Evolutionary conservation across 257 asterid genomes (phyloP).

Genomic region (Fraxinus anomala): DNA sequence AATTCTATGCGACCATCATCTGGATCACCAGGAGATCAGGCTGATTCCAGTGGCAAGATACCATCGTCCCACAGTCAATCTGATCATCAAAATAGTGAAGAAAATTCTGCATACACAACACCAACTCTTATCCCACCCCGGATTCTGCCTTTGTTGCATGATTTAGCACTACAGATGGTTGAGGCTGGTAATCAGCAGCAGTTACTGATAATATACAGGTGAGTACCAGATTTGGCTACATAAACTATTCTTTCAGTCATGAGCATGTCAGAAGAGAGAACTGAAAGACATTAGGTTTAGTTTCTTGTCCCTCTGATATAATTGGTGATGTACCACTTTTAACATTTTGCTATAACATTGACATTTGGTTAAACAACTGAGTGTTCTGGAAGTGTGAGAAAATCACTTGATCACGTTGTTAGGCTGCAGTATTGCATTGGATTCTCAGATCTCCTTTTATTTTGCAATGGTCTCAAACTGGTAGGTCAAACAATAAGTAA

Average conservation of each 20-base stretch:
- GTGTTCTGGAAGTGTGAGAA: neutral
- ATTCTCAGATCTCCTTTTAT: neutral
- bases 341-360: neutral
- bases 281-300: neutral
- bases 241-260: slow-evolving; percentile 11
- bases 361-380: neutral
- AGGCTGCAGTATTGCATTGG: neutral
- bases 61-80: slow-evolving; percentile 66
- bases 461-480: slow-evolving; percentile 15
- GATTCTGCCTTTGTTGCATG: slow-evolving; percentile 90
- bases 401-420: neutral
- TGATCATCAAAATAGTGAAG: slow-evolving; percentile 59
- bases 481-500: slow-evolving; percentile 14
- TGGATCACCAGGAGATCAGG: slow-evolving; percentile 73
- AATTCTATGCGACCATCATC: slow-evolving; percentile 93
- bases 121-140: slow-evolving; percentile 94
- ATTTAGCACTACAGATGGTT: slow-evolving; percentile 90
- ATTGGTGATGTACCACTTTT: neutral
- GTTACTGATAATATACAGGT: slow-evolving; percentile 87
- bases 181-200: slow-evolving; percentile 89
- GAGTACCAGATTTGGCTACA: slow-evolving; percentile 12
- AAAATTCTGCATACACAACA: slow-evolving; percentile 73
- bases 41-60: slow-evolving; percentile 57
- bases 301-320: neutral
- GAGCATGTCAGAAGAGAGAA: slow-evolving; percentile 17